Evolutionary conservation across 2,329 filamentous ascomycete genomes (phyloP).

Genomic region (Verticillium longisporum): DNA sequence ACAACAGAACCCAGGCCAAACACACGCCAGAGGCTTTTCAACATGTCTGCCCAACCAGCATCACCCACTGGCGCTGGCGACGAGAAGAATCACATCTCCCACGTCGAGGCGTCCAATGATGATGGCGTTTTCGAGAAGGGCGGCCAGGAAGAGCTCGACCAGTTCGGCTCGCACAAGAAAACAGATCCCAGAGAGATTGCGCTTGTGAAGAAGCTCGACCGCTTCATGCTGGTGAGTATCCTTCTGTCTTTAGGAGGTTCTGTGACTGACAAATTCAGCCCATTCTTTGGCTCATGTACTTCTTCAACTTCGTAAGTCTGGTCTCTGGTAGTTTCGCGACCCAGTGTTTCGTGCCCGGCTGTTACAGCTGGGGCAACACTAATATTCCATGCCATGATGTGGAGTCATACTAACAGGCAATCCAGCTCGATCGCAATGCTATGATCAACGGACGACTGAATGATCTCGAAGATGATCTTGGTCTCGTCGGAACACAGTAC

Average conservation of each 20-base stretch:
- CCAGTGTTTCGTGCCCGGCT: too few relatives aligned
- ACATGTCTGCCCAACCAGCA: not conserved
- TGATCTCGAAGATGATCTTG: conserved; percentile 18
- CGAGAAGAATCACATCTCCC: conserved; percentile 1
- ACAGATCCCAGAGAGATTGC: conserved; percentile 29
- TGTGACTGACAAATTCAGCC: conserved; percentile 2
- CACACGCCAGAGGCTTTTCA: not conserved
- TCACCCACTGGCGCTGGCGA: not conserved
- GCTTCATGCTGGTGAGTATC: conserved; percentile 21
- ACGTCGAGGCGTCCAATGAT: conserved; percentile 2
- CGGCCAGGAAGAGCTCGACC: conserved; percentile 19
- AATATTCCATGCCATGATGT: not conserved
- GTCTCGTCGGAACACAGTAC: conserved; percentile 19
- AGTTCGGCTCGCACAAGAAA: conserved; percentile 30
- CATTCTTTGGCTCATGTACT: conserved; percentile 15
- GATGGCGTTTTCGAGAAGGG: conserved; percentile 9
- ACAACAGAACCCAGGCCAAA: not conserved
- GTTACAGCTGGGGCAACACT: too few relatives aligned
- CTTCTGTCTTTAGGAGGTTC: not conserved
- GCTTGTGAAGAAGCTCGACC: conserved; percentile 25
- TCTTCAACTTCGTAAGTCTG: conserved; percentile 12
- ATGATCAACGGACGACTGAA: conserved; percentile 22
- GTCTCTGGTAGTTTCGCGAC: not conserved
- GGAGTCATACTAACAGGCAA: not conserved
- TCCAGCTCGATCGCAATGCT: conserved; percentile 19